Conservation (phyloP, 768 basidiomycete genomes). For the Dioszegia crocea region DNA sequence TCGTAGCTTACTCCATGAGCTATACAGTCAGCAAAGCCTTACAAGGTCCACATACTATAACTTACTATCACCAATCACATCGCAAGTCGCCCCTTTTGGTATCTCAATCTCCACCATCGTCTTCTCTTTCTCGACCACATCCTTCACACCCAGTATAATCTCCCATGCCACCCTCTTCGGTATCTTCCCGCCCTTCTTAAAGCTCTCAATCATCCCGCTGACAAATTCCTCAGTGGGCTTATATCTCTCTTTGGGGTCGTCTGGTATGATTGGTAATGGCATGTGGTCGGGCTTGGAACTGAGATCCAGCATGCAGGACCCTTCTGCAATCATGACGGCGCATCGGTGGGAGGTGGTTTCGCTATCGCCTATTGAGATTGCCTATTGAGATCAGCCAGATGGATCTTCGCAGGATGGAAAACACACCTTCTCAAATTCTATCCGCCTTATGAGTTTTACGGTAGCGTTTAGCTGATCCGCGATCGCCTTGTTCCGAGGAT, state of each 20-base stretch:
- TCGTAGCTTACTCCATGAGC: constrained; percentile 54
- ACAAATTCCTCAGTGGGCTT: constrained; percentile 74
- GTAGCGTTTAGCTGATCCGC: constrained; percentile 77
- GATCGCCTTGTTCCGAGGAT: constrained; percentile 79
- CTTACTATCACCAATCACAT: constrained; percentile 80
- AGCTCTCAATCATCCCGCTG: constrained; percentile 79
- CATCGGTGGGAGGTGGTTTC: constrained; percentile 72
- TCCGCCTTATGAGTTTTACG: constrained; percentile 80
- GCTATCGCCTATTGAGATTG: constrained; percentile 88
- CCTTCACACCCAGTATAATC: constrained; percentile 81
- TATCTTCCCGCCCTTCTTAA: constrained; percentile 89
- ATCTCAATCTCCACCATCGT: constrained; percentile 74
- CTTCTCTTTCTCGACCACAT: constrained; percentile 68
- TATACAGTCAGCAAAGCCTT: background rate
- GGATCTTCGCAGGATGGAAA: background rate
- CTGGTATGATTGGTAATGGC: constrained; percentile 68
- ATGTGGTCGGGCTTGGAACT: constrained; percentile 53
- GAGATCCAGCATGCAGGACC: constrained; percentile 71
- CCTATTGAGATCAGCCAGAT: constrained; percentile 41
- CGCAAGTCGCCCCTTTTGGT: constrained; percentile 72
- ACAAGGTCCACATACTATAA: background rate
- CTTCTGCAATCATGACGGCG: constrained; percentile 70
- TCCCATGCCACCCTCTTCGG: constrained; percentile 91
- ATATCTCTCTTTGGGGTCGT: constrained; percentile 55
- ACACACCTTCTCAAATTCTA: constrained; percentile 83